A percentile compares a stretch with the other conserved stretches of the same genome.
phyloP scores from a whole-genome alignment of 441 rosid genomes.

The Sinapis alba region DNA sequence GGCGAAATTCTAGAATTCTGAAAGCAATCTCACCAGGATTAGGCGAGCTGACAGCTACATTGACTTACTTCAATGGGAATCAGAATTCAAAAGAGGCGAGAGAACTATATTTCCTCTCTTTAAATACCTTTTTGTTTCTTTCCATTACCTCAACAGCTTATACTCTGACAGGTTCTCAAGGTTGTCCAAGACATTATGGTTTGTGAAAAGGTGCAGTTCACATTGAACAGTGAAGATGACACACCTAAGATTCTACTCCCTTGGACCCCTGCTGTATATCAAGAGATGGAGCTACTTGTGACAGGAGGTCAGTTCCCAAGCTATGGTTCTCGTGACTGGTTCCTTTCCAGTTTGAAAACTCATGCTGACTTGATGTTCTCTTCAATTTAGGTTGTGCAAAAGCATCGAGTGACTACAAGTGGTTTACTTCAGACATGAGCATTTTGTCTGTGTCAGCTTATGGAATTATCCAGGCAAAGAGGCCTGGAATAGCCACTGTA shows the following conservation, averaged over 20 bases:
- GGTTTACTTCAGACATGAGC: constrained; percentile 85
- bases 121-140: constrained; percentile 1
- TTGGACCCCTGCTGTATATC: constrained; percentile 84
- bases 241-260: constrained; percentile 70
- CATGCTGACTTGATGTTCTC: constrained; percentile 29
- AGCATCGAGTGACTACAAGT: constrained; percentile 78
- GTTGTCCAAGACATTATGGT: constrained; percentile 79
- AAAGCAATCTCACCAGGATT: constrained; percentile 68
- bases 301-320: constrained; percentile 65
- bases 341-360: constrained; percentile 24
- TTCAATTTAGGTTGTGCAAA: constrained; percentile 77
- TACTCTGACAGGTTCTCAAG: constrained; percentile 65
- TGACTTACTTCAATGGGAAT: constrained; percentile 63
- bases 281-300: constrained; percentile 83
- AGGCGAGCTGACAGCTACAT: constrained; percentile 77
- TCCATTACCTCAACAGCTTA: constrained; percentile 22
- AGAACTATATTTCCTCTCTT: constrained; percentile 11
- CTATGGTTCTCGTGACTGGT: constrained; percentile 24
- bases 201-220: constrained; percentile 74
- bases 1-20: constrained; percentile 63
- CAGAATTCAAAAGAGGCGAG: constrained; percentile 66
- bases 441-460: constrained; percentile 68
- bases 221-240: constrained; percentile 47
- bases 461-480: constrained; percentile 86
- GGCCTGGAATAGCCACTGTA: constrained; percentile 85